Evolutionary conservation across 2,329 filamentous ascomycete species (phyloP).

Genomic region (Pestalotiopsis sp.): DNA sequence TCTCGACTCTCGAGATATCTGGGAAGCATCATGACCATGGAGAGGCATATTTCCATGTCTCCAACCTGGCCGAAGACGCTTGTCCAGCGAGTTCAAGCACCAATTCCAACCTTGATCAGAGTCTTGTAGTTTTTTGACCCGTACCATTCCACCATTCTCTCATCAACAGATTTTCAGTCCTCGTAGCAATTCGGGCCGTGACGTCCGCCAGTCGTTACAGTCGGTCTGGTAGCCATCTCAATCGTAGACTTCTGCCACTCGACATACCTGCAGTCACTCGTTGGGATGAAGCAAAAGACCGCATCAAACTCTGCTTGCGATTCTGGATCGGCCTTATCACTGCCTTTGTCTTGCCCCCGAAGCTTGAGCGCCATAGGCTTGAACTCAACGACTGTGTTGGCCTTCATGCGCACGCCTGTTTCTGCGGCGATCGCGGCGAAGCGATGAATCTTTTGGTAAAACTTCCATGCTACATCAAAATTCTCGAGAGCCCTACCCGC

Average conservation of each 20-base stretch:
- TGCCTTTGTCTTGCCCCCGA: background rate
- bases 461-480: background rate
- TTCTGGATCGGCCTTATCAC: background rate
- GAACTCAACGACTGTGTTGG: background rate
- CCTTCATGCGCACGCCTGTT: background rate
- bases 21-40: background rate
- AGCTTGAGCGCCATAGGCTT: background rate
- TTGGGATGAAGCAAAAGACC: background rate
- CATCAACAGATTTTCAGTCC: background rate
- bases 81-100: background rate
- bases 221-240: background rate
- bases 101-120: background rate
- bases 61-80: background rate
- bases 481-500: background rate
- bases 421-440: background rate
- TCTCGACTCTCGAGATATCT: background rate
- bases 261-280: background rate
- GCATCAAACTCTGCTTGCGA: background rate
- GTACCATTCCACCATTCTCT: background rate
- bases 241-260: background rate
- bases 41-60: background rate
- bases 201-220: background rate
- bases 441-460: background rate
- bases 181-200: background rate
- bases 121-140: background rate